Percentiles rank a stretch among this genome's conserved stretches.
Evolutionary conservation across 179 eudicot species (phyloP).

Genomic region (Carnegiea gigantea): DNA sequence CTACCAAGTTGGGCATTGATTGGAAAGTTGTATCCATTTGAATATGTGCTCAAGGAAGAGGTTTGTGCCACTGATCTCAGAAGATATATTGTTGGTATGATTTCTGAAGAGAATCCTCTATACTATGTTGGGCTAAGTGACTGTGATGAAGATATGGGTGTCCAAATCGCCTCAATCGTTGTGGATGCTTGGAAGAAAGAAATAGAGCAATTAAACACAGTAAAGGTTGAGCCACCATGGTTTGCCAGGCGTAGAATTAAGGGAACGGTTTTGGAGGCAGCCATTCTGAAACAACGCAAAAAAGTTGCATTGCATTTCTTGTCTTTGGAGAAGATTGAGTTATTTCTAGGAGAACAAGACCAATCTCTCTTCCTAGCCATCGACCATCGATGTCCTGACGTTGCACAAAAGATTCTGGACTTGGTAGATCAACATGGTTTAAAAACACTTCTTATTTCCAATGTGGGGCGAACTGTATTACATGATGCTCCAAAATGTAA

Average conservation of each 20-base stretch:
- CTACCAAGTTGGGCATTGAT: background rate
- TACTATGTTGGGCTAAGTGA: background rate
- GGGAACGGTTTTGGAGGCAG: background rate
- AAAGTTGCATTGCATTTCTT: background rate
- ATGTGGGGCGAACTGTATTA: background rate
- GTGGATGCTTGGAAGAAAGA: background rate
- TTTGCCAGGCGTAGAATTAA: background rate
- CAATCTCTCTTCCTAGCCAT: background rate
- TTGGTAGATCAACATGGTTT: background rate
- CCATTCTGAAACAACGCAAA: background rate
- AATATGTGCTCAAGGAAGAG: background rate
- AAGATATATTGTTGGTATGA: background rate
- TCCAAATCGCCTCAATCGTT: background rate
- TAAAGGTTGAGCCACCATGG: background rate
- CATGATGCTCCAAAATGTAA: slow-evolving; percentile 2
- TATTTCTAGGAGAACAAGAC: background rate
- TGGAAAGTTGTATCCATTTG: background rate
- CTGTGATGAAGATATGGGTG: background rate
- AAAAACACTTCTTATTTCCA: background rate
- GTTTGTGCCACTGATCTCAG: background rate
- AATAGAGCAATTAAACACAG: background rate
- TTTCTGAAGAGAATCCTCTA: background rate
- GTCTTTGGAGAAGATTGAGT: background rate
- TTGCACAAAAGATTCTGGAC: background rate
- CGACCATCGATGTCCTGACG: background rate